Evolutionary conservation across 2,329 filamentous ascomycete genomes (phyloP).

Genomic region (Trichoderma harzianum): DNA sequence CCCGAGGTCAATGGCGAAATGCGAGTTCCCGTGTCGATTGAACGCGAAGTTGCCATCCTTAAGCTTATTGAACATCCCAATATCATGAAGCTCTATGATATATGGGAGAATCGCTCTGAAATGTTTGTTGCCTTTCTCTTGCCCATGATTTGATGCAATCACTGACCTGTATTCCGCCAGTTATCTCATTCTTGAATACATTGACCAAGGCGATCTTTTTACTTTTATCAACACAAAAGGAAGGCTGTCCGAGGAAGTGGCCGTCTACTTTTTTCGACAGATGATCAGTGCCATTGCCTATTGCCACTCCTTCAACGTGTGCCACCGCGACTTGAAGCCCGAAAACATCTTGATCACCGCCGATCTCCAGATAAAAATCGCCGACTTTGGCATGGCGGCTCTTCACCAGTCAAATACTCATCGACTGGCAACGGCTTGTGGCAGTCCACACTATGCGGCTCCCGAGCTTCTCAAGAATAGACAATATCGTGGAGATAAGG

Average conservation of each 20-base stretch:
- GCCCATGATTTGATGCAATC: neutral
- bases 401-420: slow-evolving; percentile 76
- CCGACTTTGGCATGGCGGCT: slow-evolving; percentile 97
- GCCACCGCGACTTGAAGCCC: slow-evolving; percentile 92
- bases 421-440: slow-evolving; percentile 83
- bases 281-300: slow-evolving; percentile 90
- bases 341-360: slow-evolving; percentile 90
- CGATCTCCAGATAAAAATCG: slow-evolving; percentile 79
- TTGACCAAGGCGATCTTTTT: slow-evolving; percentile 77
- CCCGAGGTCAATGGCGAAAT: slow-evolving; percentile 59
- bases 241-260: slow-evolving; percentile 73
- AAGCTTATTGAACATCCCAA: slow-evolving; percentile 94
- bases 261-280: slow-evolving; percentile 84
- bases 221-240: slow-evolving; percentile 75
- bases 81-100: slow-evolving; percentile 90
- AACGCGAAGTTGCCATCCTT: slow-evolving; percentile 94
- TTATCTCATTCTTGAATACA: slow-evolving; percentile 91
- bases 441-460: slow-evolving; percentile 94
- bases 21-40: slow-evolving; percentile 81
- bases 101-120: slow-evolving; percentile 95
- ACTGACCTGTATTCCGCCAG: slow-evolving; percentile 41
- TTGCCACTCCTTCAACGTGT: slow-evolving; percentile 91
- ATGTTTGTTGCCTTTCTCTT: slow-evolving; percentile 58
- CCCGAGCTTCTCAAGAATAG: slow-evolving; percentile 80
- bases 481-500: slow-evolving; percentile 77